phyloP scores from a whole-genome alignment of 2,329 filamentous ascomycete genomes.

The Myriosclerotinia scirpicola region DNA sequence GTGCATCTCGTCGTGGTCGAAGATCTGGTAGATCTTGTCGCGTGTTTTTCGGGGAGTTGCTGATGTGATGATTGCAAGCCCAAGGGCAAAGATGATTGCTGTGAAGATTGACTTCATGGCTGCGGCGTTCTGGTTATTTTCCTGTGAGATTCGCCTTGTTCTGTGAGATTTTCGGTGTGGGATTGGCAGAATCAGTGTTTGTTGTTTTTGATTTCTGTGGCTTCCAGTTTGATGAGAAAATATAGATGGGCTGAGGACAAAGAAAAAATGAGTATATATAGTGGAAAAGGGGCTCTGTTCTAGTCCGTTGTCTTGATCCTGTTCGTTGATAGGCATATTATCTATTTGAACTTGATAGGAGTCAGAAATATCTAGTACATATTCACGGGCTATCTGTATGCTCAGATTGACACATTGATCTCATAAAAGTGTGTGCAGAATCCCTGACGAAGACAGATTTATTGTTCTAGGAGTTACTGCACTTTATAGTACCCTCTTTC shows the following conservation, averaged over 20 bases:
- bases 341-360: neutral
- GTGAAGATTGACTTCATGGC: neutral
- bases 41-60: neutral
- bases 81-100: neutral
- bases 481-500: neutral
- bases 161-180: neutral
- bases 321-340: neutral
- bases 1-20: neutral
- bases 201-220: neutral
- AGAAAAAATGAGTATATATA: neutral
- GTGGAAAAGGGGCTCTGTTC: neutral
- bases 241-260: neutral
- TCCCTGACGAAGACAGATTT: neutral
- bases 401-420: neutral
- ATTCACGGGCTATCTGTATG: neutral
- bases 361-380: neutral
- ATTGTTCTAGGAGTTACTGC: neutral
- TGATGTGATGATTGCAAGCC: neutral
- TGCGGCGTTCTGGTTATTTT: neutral
- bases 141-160: neutral
- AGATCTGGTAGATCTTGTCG: neutral
- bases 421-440: no score
- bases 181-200: neutral
- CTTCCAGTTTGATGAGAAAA: neutral
- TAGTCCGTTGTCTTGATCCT: neutral